Evolutionary conservation across 2,329 filamentous ascomycete species (phyloP).

Genomic region (Fusarium subtropicale): DNA sequence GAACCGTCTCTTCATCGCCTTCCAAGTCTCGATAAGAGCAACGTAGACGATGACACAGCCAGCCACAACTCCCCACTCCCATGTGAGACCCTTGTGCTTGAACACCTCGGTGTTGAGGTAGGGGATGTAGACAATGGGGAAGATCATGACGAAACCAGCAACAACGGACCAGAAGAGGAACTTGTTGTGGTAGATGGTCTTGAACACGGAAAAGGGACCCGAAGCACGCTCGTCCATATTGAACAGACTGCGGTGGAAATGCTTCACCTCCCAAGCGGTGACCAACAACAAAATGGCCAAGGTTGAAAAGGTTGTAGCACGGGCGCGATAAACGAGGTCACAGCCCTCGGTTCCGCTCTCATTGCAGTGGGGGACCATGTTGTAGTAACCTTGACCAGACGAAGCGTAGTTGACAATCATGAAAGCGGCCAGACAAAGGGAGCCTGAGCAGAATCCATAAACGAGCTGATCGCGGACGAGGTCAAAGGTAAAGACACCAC

Average conservation of each 20-base stretch:
- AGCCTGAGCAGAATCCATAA: slow-evolving; percentile 73
- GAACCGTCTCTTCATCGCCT: slow-evolving; percentile 70
- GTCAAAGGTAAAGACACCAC: slow-evolving; percentile 73
- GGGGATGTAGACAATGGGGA: slow-evolving; percentile 75
- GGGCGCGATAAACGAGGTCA: slow-evolving; percentile 70
- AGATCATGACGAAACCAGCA: slow-evolving; percentile 69
- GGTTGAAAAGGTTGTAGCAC: slow-evolving; percentile 76
- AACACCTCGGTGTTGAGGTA: slow-evolving; percentile 74
- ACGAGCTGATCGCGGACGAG: slow-evolving; percentile 75
- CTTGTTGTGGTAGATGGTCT: slow-evolving; percentile 75
- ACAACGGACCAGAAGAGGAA: slow-evolving; percentile 74
- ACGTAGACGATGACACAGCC: slow-evolving; percentile 71
- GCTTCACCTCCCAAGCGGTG: slow-evolving; percentile 79
- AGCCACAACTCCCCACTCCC: slow-evolving; percentile 79
- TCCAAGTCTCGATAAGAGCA: slow-evolving; percentile 74
- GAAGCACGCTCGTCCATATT: slow-evolving; percentile 68
- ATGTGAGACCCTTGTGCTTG: slow-evolving; percentile 74
- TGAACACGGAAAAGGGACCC: slow-evolving; percentile 63
- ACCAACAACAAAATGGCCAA: slow-evolving; percentile 75
- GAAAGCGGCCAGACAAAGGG: slow-evolving; percentile 71
- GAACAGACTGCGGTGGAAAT: slow-evolving; percentile 77
- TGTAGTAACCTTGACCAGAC: slow-evolving; percentile 58
- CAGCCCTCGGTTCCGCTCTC: slow-evolving; percentile 63
- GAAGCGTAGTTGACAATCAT: slow-evolving; percentile 67
- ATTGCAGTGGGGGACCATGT: slow-evolving; percentile 70